Base-by-base conservation (phyloP, 2,329 filamentous ascomycete genomes). In the Trichoderma pleuroti region DNA sequence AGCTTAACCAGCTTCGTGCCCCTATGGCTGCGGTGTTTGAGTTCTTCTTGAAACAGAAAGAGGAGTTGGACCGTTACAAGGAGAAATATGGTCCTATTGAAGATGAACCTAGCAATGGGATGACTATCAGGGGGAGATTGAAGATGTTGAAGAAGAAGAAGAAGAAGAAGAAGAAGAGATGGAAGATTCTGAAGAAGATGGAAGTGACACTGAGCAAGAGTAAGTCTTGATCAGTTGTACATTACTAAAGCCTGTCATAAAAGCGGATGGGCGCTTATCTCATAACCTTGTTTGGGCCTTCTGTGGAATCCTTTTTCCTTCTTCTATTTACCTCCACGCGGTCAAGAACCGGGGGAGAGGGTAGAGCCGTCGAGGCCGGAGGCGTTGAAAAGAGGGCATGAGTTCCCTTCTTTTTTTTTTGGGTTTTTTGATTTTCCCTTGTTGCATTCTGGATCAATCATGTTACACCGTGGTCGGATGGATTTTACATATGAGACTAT, bases 21-120 rank as follows among this genome's bases (percentile, higher is more conserved):
- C 92, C 94, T 3, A 97, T 98, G 86, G 81, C 85, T 12, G 88
- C 91, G 18, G 86, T 98, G 24, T 84, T 97, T 24, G 82, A 83
- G 56, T 86, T 86, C 56, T 84, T 95, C 36, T 82, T 86, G 42
- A 79, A 82, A 34, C 88, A 92, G 77, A 81, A 93, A 71, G 83
- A 84, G 34, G 89, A 94, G 77, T 82, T 94, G 61, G 84, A 88
- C 77, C 81, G 80, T 70, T 91, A 92, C 79, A 89, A 86, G 76
- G 82, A 82, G 34, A 81, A 78, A 63, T 89, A 83, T 72, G 87
- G 87, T 52, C 79, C 81, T 6, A 76, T 88, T 18, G 74, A 59
- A 3, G 26, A 42, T n/a, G 52, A 46, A 18, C 70, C 28, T 34
- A 71, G 18, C 52, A 73, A 73, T 8, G 77, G 78, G 64, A 76